These are phyloP conservation scores for Plasmodium malariae DNA, from an alignment of 169 alveolate genomes.

Conservation along the genomic window DNA sequence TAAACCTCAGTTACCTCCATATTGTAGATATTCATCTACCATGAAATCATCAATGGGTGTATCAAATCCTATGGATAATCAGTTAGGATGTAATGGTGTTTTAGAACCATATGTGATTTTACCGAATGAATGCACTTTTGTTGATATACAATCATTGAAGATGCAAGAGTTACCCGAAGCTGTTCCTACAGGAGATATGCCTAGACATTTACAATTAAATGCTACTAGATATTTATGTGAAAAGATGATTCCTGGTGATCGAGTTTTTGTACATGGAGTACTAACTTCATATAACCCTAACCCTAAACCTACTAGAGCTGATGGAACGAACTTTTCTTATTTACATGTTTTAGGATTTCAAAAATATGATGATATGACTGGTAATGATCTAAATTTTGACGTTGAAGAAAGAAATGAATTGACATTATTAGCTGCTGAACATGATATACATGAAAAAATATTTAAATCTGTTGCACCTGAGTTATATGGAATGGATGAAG, in stretches of 20 bases:
- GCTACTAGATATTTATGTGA: conserved; percentile 94
- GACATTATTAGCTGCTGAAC: conserved; percentile 89
- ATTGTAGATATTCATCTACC: conserved; percentile 85
- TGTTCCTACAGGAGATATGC: conserved; percentile 94
- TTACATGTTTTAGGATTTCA: conserved; percentile 88
- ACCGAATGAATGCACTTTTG: conserved; percentile 95
- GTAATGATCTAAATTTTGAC: conserved; percentile 81
- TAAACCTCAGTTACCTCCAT: conserved; percentile 84
- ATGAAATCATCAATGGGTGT: conserved; percentile 82
- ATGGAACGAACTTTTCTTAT: conserved; percentile 82
- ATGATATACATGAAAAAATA: conserved; percentile 94
- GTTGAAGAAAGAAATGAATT: conserved; percentile 87
- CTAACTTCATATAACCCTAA: conserved; percentile 83
- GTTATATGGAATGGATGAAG: conserved; percentile 96
- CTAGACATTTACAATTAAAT: conserved; percentile 90
- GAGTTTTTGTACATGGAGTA: conserved; percentile 96
- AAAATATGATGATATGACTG: conserved; percentile 74
- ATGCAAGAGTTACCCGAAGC: conserved; percentile 99
- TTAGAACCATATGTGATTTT: conserved; percentile 93
- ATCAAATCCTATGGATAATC: conserved; percentile 79
- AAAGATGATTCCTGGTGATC: conserved; percentile 97
- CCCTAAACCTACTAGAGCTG: conserved; percentile 74
- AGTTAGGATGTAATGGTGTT: conserved; percentile 82
- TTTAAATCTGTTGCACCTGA: conserved; percentile 97
- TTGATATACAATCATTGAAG: conserved; percentile 96